phyloP scores from a whole-genome alignment of 1,284 basidiomycete genomes.

The Cryptococcus deneoformans region DNA sequence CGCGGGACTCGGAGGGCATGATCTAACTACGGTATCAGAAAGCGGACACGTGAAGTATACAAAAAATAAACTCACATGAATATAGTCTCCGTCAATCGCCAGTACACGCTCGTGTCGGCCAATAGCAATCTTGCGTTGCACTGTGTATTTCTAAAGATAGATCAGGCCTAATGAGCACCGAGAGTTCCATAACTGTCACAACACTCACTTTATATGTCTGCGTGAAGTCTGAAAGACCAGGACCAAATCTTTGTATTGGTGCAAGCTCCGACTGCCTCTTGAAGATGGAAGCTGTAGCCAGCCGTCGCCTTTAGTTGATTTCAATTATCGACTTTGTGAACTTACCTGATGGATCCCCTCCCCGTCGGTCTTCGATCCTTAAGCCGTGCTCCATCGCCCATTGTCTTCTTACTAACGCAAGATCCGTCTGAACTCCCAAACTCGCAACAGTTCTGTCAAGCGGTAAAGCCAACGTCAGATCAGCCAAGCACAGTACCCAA shows the following conservation, averaged over 20 bases:
- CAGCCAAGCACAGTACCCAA: constrained; percentile 76
- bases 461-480: constrained; percentile 79
- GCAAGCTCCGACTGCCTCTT: constrained; percentile 75
- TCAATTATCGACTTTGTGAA: constrained; percentile 4
- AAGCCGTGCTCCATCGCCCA: constrained; percentile 64
- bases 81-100: constrained; percentile 92
- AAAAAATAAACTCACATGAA: constrained; percentile 63
- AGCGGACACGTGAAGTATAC: neutral
- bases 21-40: constrained; percentile 58
- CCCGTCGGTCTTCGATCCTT: constrained; percentile 50
- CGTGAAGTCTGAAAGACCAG: constrained; percentile 56
- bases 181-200: neutral
- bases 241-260: constrained; percentile 55
- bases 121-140: constrained; percentile 93
- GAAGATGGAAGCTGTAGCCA: constrained; percentile 75
- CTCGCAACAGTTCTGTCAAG: constrained; percentile 94
- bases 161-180: neutral
- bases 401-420: constrained; percentile 76
- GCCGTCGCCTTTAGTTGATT: neutral
- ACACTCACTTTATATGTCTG: constrained; percentile 69
- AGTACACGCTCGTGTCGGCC: constrained; percentile 86
- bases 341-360: constrained; percentile 84
- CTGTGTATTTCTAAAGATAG: constrained; percentile 70
- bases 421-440: constrained; percentile 78
- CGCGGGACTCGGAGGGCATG: constrained; percentile 79